Evolutionary conservation across 106 monocot genomes (phyloP), one percentile per base, ranked within the genome.

Genomic region (Amphibolis antarctica): DNA sequence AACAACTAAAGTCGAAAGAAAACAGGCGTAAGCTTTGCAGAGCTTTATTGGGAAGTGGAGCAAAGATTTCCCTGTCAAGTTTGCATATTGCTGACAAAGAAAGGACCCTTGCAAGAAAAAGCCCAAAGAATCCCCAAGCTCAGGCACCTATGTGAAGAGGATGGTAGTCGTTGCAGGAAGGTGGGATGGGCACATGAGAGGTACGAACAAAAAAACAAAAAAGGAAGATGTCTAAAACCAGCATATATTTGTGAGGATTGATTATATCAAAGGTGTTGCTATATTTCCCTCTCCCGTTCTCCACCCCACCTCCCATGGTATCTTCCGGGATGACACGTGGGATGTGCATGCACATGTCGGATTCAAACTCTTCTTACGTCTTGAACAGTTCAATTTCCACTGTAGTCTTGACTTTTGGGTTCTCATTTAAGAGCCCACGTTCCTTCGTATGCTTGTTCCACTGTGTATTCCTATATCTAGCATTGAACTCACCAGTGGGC

Each of bases 41-140:
- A 65, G 28, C 65, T 65, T 65, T 65, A 51, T 65, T 50, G 65
- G 65, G 65, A 65, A 65, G 65, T 29, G 65, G 65, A 31, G 13
- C 13, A 49, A 13, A 2, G 5, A 28, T 18, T 14, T 59, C 25
- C 31, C 31, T 59, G 59, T 59, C 59, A 59, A 10, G 25, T 29
- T 30, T 3, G 14, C 30, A 59, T 17, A 3, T 22, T 21, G n/a
- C n/a, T 28, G 28, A 12, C 28, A 31, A 12, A 28, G 12, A 55
- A 25, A 55, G 21, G 55, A 55, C 24, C 24, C 55, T 55, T 26
- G 25, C n/a, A 30, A 31, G 30, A 31, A 18, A 30, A 31, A 17
- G 30, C 30, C 6, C 59, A 30, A 13, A 29, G 18, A 29, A 15
- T 19, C 19, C 13, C 19, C 54, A 20, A 42, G 36, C 36, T 36